These are phyloP conservation scores for Entomortierella lignicola DNA, from an alignment of 192 early-diverging fungal species.

Conservation along the genomic window DNA sequence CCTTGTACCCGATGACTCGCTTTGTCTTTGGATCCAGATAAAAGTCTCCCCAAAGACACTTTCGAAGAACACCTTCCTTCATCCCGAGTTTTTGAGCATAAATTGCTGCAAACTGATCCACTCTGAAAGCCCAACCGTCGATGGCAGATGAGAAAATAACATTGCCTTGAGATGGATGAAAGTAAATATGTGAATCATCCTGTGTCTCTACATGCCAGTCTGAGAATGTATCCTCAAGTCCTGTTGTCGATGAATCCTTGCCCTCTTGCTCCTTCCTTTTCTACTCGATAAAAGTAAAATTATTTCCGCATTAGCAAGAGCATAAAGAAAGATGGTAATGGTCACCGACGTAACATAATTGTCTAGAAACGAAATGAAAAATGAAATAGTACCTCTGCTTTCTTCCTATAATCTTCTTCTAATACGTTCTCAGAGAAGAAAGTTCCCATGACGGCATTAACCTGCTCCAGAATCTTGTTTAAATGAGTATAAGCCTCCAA, in stretches of 20 bases:
- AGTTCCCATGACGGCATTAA: conserved; percentile 95
- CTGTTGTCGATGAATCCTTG: conserved; percentile 50
- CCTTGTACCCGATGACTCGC: conserved; percentile 87
- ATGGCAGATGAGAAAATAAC: conserved; percentile 96
- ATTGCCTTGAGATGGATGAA: conserved; percentile 95
- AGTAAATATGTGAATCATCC: conserved; percentile 96
- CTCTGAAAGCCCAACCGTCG: conserved; percentile 98
- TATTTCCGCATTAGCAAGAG: too few species aligned
- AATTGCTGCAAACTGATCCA: conserved; percentile 91
- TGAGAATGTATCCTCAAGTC: conserved; percentile 57
- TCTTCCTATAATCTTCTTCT: conserved; percentile 78
- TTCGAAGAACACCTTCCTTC: conserved; percentile 80
- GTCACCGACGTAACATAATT: too few species aligned
- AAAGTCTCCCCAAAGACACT: conserved; percentile 96
- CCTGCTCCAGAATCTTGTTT: conserved; percentile 95
- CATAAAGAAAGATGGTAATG: too few species aligned
- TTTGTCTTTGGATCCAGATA: conserved; percentile 97
- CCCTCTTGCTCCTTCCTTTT: conserved; percentile 53
- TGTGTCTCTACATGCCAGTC: conserved; percentile 90
- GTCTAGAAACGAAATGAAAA: not conserved
- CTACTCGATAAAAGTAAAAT: conserved; percentile 13
- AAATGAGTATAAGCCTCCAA: conserved; percentile 93
- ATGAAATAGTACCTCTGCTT: conserved; percentile 46
- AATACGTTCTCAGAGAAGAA: conserved; percentile 92
- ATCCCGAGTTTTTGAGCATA: conserved; percentile 91